A percentile compares a stretch with the other conserved stretches of the same genome.
phyloP scores from a whole-genome alignment of 345 rosid species.

The Eucalyptus coolabah region DNA sequence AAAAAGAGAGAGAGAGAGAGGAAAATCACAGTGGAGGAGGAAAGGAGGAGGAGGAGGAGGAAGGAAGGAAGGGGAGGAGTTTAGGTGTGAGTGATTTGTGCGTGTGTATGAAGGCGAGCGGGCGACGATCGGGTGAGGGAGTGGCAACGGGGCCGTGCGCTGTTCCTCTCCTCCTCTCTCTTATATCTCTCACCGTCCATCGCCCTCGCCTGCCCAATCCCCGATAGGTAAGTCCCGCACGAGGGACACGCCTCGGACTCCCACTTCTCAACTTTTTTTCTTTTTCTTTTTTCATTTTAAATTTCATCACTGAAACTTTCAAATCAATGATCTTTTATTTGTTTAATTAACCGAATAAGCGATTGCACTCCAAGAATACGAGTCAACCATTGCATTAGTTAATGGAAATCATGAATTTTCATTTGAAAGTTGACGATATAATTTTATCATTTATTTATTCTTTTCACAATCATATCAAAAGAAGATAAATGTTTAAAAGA shows the following conservation, averaged over 20 bases:
- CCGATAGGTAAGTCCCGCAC: neutral
- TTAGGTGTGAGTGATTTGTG: neutral
- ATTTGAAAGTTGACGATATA: rapidly evolving
- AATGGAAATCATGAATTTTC: neutral
- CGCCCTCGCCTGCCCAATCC: neutral
- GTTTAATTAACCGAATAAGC: neutral
- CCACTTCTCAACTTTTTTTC: neutral
- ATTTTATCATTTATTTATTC: rapidly evolving
- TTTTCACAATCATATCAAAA: neutral
- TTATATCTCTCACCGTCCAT: neutral
- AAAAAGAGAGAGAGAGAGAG: neutral
- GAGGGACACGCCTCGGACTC: neutral
- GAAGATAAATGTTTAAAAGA: rapidly evolving
- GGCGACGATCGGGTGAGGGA: neutral
- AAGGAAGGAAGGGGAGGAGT: neutral
- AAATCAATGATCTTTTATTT: neutral
- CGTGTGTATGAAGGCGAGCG: neutral
- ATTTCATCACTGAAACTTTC: neutral
- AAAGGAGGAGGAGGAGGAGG: neutral
- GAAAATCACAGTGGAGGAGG: neutral
- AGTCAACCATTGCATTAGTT: neutral
- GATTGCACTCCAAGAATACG: neutral
- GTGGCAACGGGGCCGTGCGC: neutral
- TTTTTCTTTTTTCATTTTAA: rapidly evolving
- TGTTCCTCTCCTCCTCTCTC: neutral